These are phyloP conservation scores for Clavaria fumosa DNA, from an alignment of 768 basidiomycete species.

Conservation along the genomic window DNA sequence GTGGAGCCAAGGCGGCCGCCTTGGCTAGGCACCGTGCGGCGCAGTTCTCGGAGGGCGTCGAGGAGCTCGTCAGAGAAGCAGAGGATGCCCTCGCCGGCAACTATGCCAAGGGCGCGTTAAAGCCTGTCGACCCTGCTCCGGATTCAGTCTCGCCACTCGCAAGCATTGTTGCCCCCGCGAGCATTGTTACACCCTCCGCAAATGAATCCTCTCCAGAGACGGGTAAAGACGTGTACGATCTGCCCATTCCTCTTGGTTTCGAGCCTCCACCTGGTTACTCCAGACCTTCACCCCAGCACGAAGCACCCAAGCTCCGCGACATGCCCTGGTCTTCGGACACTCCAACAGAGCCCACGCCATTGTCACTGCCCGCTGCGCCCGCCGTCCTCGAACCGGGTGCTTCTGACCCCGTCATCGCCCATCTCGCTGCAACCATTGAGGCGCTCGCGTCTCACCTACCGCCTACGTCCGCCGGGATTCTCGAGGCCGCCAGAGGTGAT, in stretches of 20 bases:
- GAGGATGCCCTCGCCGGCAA: conserved; percentile 51
- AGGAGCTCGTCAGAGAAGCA: conserved; percentile 53
- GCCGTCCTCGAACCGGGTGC: conserved; percentile 51
- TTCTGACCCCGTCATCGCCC: conserved; percentile 85
- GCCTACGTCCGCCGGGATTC: conserved; percentile 51
- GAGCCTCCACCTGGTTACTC: conserved; percentile 86
- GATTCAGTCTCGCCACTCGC: conserved; percentile 8
- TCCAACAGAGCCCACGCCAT: conserved; percentile 13
- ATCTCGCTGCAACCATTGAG: conserved; percentile 89
- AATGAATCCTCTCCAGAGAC: conserved; percentile 13
- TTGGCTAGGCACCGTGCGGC: conserved; percentile 29
- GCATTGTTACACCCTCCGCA: conserved; percentile 14
- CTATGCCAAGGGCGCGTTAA: too few species aligned
- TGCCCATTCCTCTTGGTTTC: conserved; percentile 79
- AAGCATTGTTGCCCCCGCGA: conserved; percentile 10
- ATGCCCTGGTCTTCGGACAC: too few species aligned
- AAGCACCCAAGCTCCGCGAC: conserved; percentile 16
- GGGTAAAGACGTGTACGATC: conserved; percentile 39
- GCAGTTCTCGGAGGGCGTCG: conserved; percentile 46
- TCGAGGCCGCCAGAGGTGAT: conserved; percentile 70
- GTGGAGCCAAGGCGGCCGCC: conserved; percentile 25
- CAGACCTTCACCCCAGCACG: conserved; percentile 41
- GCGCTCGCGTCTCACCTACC: conserved; percentile 74
- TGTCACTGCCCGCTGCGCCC: conserved; percentile 65
- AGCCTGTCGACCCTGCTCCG: conserved; percentile 19